Conservation (phyloP, 2,329 filamentous ascomycete genomes). For the Fusarium humuli region DNA sequence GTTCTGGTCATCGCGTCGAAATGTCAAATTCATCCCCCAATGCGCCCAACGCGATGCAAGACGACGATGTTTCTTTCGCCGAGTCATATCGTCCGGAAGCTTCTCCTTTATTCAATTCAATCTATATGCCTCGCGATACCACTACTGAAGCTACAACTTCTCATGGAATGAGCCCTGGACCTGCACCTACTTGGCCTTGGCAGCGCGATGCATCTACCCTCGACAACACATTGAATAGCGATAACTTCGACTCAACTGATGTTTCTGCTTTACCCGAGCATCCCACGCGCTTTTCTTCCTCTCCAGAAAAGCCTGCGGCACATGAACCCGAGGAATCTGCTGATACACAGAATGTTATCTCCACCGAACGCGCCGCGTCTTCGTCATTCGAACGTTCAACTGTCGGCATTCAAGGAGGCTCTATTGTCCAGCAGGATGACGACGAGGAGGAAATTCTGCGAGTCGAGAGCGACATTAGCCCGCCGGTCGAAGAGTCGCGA, state of each 20-base stretch:
- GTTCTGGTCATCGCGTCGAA: conserved; percentile 33
- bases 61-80: conserved; percentile 43
- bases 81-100: conserved; percentile 42
- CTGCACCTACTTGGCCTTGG: conserved; percentile 33
- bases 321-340: background rate
- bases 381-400: conserved; percentile 21
- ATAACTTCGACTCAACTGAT: conserved; percentile 22
- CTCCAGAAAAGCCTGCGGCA: background rate
- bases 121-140: conserved; percentile 15
- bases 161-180: conserved; percentile 17
- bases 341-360: background rate
- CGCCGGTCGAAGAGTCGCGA: conserved; percentile 7
- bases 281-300: conserved; percentile 17
- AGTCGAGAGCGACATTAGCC: background rate
- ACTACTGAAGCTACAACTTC: conserved; percentile 17
- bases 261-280: background rate
- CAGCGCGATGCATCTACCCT: conserved; percentile 28
- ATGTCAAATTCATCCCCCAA: conserved; percentile 35
- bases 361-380: background rate
- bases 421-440: background rate
- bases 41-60: conserved; percentile 22
- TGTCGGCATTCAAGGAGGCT: background rate
- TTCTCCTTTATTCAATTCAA: conserved; percentile 42
- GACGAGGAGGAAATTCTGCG: background rate
- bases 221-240: conserved; percentile 12